phyloP scores from a whole-genome alignment of 2,329 filamentous ascomycete species.

The Acephala macrosclerotiorum region DNA sequence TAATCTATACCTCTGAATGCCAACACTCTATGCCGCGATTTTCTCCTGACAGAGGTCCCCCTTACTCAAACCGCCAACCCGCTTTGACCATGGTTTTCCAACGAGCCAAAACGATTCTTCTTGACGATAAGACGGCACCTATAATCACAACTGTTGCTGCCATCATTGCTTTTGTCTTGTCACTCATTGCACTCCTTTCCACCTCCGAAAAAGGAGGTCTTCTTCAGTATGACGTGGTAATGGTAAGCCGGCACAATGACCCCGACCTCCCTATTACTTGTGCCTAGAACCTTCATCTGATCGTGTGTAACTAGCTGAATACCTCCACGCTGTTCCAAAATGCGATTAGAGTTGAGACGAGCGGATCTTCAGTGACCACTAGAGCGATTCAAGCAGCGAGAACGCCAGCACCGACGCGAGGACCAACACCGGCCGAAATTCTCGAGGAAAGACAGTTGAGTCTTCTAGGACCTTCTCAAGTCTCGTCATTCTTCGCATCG shows the following conservation, averaged over 20 bases:
- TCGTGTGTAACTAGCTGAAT: constrained; percentile 26
- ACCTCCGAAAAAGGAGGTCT: constrained; percentile 18
- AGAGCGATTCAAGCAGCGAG: background rate
- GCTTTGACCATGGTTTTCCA: constrained; percentile 8
- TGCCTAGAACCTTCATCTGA: background rate
- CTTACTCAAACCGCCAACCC: background rate
- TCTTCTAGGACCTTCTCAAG: constrained; percentile 15
- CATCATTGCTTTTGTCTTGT: constrained; percentile 28
- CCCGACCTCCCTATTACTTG: too few relatives aligned
- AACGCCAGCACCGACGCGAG: background rate
- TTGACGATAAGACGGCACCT: constrained; percentile 15
- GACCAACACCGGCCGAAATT: background rate
- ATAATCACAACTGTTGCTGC: constrained; percentile 21
- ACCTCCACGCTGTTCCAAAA: constrained; percentile 31
- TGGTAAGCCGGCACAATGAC: constrained; percentile 16
- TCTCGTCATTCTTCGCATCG: constrained; percentile 29
- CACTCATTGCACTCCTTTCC: constrained; percentile 23
- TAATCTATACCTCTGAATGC: background rate
- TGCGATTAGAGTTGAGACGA: constrained; percentile 26
- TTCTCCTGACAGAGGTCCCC: background rate
- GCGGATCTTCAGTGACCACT: constrained; percentile 13
- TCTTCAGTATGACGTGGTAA: constrained; percentile 20
- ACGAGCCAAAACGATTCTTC: background rate
- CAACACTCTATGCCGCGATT: background rate
- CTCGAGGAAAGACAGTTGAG: constrained; percentile 3